These are phyloP conservation scores for Candolleomyces eurysporus DNA, from an alignment of 768 basidiomycete genomes.

Conservation along the genomic window DNA sequence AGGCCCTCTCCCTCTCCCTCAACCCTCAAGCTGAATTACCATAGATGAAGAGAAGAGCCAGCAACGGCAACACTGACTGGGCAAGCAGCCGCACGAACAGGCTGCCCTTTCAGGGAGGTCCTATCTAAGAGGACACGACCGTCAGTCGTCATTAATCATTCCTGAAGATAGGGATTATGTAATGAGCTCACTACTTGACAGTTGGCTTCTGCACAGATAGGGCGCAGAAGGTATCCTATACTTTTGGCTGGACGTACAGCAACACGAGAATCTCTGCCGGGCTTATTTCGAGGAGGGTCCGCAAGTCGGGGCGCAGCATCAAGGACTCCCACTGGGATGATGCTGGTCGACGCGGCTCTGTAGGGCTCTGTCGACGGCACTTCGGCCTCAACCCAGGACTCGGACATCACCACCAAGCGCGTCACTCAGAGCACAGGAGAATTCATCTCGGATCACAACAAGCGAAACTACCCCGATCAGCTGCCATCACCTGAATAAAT, in stretches of 20 bases:
- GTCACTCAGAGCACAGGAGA: no score
- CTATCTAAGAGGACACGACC: conserved; percentile 88
- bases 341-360: no score
- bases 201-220: conserved; percentile 94
- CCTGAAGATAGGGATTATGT: neutral
- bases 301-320: conserved; percentile 89
- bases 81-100: conserved; percentile 67
- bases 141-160: conserved; percentile 52
- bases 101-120: conserved; percentile 88
- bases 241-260: conserved; percentile 99
- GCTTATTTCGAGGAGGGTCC: conserved; percentile 99
- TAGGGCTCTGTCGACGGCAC: conserved; percentile 99
- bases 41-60: conserved; percentile 52
- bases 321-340: conserved; percentile 60
- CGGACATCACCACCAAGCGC: conserved; percentile 71
- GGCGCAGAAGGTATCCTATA: conserved; percentile 95
- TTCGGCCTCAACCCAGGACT: conserved; percentile 86
- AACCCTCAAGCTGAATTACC: conserved; percentile 11
- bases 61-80: conserved; percentile 57
- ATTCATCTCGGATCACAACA: no score
- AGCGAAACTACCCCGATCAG: no score
- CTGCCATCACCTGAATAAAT: no score
- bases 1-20: conserved; percentile 11
- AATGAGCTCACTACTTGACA: conserved; percentile 24
- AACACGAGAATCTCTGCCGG: conserved; percentile 97